Percentiles rank a stretch among this genome's conserved stretches.
Evolutionary conservation across 257 asterid species (phyloP).

Genomic region (Paulownia fortunei): DNA sequence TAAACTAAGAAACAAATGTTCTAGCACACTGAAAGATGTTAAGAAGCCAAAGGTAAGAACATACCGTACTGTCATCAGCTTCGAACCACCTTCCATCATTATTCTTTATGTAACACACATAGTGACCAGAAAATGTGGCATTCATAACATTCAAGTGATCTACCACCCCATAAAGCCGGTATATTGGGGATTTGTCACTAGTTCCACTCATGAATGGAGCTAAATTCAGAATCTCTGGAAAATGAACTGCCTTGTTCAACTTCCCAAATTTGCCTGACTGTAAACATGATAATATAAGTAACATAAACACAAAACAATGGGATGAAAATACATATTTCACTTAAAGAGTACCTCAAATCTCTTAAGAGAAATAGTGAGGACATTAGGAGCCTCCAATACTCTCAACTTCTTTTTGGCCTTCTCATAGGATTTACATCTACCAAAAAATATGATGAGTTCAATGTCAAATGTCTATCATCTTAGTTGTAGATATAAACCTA

Average conservation of each 20-base stretch:
- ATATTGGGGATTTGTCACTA: slow-evolving; percentile 71
- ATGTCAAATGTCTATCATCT: not conserved
- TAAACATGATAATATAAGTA: not conserved
- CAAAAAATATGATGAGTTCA: not conserved
- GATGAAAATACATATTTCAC: not conserved
- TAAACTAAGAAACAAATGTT: not conserved
- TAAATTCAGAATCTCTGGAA: slow-evolving; percentile 64
- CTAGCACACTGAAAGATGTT: not conserved
- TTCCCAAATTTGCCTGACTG: slow-evolving; percentile 76
- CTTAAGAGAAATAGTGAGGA: slow-evolving; percentile 74
- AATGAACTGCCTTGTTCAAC: slow-evolving; percentile 64
- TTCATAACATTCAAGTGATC: slow-evolving; percentile 72
- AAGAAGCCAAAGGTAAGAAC: slow-evolving; percentile 18
- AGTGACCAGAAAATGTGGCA: slow-evolving; percentile 77
- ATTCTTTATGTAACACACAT: slow-evolving; percentile 69
- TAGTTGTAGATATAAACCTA: not conserved
- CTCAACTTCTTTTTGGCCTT: slow-evolving; percentile 75
- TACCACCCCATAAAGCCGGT: slow-evolving; percentile 72
- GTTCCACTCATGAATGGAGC: slow-evolving; percentile 79
- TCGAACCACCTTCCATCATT: slow-evolving; percentile 66
- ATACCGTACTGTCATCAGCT: slow-evolving; percentile 65
- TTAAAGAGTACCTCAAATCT: slow-evolving; percentile 64
- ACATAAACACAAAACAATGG: not conserved
- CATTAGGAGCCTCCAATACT: slow-evolving; percentile 74
- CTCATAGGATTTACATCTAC: slow-evolving; percentile 73